Evolutionary conservation across 2,329 filamentous ascomycete genomes (phyloP).

Genomic region (Periglandula ipomoeae): DNA sequence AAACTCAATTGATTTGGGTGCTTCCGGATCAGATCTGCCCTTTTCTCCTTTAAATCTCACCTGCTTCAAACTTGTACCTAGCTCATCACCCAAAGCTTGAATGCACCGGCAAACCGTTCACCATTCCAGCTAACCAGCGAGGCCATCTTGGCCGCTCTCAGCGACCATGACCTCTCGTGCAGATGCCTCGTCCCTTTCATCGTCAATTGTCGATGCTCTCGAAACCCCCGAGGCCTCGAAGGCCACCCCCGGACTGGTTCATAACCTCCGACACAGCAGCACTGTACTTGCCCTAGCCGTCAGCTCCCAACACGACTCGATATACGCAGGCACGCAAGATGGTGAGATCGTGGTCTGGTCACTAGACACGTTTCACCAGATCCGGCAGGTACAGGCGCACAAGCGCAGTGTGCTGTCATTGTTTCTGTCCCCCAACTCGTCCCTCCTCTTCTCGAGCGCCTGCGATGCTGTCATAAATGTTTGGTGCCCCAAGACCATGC

Average conservation of each 20-base stretch:
- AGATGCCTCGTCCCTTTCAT: constrained; percentile 4
- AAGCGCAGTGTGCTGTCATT: constrained; percentile 84
- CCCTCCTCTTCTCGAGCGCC: constrained; percentile 80
- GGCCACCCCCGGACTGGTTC: constrained; percentile 52
- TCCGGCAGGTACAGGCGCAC: constrained; percentile 75
- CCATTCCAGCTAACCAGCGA: constrained; percentile 2
- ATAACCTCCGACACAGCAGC: constrained; percentile 67
- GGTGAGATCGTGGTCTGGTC: constrained; percentile 92
- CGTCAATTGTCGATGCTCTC: constrained; percentile 9
- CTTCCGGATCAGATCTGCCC: no score
- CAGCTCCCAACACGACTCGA: constrained; percentile 64
- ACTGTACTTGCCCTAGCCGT: constrained; percentile 78
- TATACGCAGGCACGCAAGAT: constrained; percentile 88
- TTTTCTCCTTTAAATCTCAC: neutral
- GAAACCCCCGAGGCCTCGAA: constrained; percentile 13
- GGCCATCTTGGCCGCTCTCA: neutral
- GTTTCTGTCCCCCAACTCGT: constrained; percentile 64
- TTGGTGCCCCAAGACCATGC: constrained; percentile 73
- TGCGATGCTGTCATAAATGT: constrained; percentile 92
- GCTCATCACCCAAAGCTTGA: neutral
- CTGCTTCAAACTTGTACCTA: no score
- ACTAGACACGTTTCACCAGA: constrained; percentile 75
- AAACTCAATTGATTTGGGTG: no score
- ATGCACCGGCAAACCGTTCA: neutral
- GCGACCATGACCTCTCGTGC: neutral